phyloP scores from a whole-genome alignment of 805 yeast genomes.

The Sugiyamaella floridensis region DNA sequence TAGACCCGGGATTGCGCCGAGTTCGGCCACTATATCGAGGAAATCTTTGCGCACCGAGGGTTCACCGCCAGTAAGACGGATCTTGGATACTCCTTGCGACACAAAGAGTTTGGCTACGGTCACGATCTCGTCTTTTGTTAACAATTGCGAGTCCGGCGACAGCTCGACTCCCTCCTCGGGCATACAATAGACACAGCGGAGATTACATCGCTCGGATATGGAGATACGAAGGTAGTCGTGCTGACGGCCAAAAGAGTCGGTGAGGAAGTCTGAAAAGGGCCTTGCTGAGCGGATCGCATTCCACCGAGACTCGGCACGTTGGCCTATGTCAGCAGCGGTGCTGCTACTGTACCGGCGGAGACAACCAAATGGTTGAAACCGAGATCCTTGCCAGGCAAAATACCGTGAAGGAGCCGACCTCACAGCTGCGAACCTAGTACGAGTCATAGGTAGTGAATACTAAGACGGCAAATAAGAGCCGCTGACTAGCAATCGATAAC shows the following conservation, averaged over 20 bases:
- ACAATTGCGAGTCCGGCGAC: constrained; percentile 36
- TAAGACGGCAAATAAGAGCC: too few relatives aligned
- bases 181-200: constrained; percentile 45
- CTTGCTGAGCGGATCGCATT: constrained; percentile 17
- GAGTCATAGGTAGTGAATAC: too few relatives aligned
- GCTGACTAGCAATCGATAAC: background rate
- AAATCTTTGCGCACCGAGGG: constrained; percentile 49
- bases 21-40: constrained; percentile 35
- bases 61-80: constrained; percentile 51
- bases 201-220: constrained; percentile 45
- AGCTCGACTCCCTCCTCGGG: constrained; percentile 51
- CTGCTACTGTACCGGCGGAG: background rate
- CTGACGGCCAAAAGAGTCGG: constrained; percentile 39
- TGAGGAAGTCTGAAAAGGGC: constrained; percentile 37
- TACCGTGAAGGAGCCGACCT: too few relatives aligned
- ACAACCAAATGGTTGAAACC: too few relatives aligned
- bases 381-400: too few relatives aligned
- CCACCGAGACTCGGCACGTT: background rate
- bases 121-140: constrained; percentile 41
- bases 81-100: constrained; percentile 43
- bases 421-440: too few relatives aligned
- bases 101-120: constrained; percentile 40
- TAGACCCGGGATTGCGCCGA: constrained; percentile 37
- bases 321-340: background rate
- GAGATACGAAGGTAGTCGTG: constrained; percentile 48